Evolutionary conservation across 2,329 filamentous ascomycete genomes (phyloP), one percentile per base, ranked within the genome.

Genomic region (Massarina eburnea): DNA sequence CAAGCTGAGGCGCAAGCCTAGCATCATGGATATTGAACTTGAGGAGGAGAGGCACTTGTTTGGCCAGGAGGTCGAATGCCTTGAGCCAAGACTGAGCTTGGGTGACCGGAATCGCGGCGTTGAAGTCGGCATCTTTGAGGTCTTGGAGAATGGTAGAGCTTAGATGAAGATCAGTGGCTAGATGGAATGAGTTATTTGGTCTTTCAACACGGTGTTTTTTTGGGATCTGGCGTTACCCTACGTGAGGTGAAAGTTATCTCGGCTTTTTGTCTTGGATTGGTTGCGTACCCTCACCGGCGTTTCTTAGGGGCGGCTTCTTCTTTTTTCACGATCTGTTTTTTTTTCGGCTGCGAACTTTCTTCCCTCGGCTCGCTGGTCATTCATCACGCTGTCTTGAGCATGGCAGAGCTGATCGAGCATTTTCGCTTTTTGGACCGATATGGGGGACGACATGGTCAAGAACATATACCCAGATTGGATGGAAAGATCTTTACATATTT

Each of bases 81-180:
- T 71, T 3, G 68, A 71, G 56, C 68, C 68, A 0, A 20, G 68
- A 42, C 65, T 66, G 0, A 49, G 43, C 8, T 12, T 52, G 8
- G 50, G 43, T 1, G 43, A 50, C 1, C 27, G 37, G 10, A 30
- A 42, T 4, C 46, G 54, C 1, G 41, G 41, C 0, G 55, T 54
- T 7, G 60, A 59, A 33, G 61, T 68, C 0, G 65, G 68, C 18
- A 71, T 71, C 24, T 71, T 71, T 30, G 65, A 71, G 61, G 68
- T 71, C 9, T 42, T 71, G 38, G 63, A 67, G 22, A 66, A 67
- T 1, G 61, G 59, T 52, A 58, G 17, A 8, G 19, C 34, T 14
- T 10, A n/a, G 21, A 8, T 18, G 18, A 37, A 21, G 17, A n/a
- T 14, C 4, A 5, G 12, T 21, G 17, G 3, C 6, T n/a, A 37